phyloP scores from a whole-genome alignment of 495 filamentous ascomycete species.

The Staphylotrichum longicolle region DNA sequence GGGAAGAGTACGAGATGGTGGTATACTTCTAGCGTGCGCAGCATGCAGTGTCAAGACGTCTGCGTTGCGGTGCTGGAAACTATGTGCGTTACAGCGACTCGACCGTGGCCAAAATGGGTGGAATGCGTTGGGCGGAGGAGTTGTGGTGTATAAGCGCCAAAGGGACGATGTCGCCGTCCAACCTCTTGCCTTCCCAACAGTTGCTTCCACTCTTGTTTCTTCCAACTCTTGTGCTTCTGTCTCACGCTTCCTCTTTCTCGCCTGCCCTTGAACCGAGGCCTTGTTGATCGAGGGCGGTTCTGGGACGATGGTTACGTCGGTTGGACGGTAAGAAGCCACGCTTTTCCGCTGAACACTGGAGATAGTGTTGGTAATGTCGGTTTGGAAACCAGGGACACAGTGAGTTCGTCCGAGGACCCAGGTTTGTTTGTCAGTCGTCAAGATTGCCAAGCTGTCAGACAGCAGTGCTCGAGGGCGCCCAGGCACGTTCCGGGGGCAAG shows the following conservation, averaged over 20 bases:
- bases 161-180: neutral
- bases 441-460: neutral
- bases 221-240: neutral
- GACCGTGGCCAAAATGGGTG: neutral
- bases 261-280: neutral
- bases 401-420: neutral
- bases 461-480: constrained; percentile 1
- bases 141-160: constrained; percentile 1
- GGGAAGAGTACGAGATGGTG: neutral
- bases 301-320: neutral
- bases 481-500: neutral
- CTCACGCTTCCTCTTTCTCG: neutral
- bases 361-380: neutral
- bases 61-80: constrained; percentile 3
- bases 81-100: neutral
- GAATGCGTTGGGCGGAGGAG: neutral
- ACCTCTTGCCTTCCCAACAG: constrained; percentile 1
- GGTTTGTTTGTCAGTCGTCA: constrained; percentile 6
- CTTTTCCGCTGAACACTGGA: neutral
- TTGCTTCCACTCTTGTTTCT: neutral
- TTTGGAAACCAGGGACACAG: neutral
- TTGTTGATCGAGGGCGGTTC: neutral
- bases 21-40: constrained; percentile 22
- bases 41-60: constrained; percentile 15
- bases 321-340: neutral